Percentiles rank a stretch among this genome's conserved stretches.
Evolutionary conservation across 2,329 filamentous ascomycete species (phyloP).

Genomic region (Thelonectria rubi): DNA sequence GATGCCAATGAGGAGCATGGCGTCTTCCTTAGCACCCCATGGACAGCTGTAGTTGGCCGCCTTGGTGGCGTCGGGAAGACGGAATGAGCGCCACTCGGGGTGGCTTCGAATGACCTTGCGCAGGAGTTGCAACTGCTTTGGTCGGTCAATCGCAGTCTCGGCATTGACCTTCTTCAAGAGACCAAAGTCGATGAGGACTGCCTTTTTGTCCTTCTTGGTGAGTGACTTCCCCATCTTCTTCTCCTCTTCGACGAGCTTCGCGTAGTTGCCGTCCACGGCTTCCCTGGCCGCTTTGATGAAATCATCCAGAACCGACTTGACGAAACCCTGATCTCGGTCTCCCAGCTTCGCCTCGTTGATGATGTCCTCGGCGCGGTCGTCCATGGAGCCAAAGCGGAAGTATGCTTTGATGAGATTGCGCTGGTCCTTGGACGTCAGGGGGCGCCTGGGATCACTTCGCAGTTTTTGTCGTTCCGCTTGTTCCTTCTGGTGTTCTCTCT

Average conservation of each 20-base stretch:
- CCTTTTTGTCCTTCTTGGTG: slow-evolving; percentile 98
- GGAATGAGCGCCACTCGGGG: slow-evolving; percentile 80
- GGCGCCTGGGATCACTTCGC: slow-evolving; percentile 84
- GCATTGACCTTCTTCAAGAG: slow-evolving; percentile 96
- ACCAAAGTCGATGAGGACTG: slow-evolving; percentile 92
- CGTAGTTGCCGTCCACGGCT: slow-evolving; percentile 72
- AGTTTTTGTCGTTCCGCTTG: slow-evolving; percentile 76
- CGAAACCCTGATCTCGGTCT: slow-evolving; percentile 82
- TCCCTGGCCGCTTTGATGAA: slow-evolving; percentile 69
- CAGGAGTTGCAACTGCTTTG: slow-evolving; percentile 86
- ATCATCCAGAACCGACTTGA: slow-evolving; percentile 79
- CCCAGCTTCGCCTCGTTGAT: slow-evolving; percentile 85
- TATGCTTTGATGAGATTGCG: slow-evolving; percentile 91
- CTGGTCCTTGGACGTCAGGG: slow-evolving; percentile 90
- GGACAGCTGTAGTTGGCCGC: slow-evolving; percentile 88
- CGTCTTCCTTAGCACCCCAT: slow-evolving; percentile 94
- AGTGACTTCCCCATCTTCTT: slow-evolving; percentile 82
- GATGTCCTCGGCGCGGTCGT: slow-evolving; percentile 88
- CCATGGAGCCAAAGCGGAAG: slow-evolving; percentile 88
- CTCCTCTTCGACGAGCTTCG: slow-evolving; percentile 80
- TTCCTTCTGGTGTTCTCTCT: slow-evolving; percentile 69
- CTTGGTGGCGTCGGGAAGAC: slow-evolving; percentile 91
- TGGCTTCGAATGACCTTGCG: slow-evolving; percentile 74
- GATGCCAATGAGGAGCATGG: slow-evolving; percentile 95
- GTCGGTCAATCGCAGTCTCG: slow-evolving; percentile 91